phyloP scores from a whole-genome alignment of 2,329 filamentous ascomycete species.

The Beauveria sp. region DNA sequence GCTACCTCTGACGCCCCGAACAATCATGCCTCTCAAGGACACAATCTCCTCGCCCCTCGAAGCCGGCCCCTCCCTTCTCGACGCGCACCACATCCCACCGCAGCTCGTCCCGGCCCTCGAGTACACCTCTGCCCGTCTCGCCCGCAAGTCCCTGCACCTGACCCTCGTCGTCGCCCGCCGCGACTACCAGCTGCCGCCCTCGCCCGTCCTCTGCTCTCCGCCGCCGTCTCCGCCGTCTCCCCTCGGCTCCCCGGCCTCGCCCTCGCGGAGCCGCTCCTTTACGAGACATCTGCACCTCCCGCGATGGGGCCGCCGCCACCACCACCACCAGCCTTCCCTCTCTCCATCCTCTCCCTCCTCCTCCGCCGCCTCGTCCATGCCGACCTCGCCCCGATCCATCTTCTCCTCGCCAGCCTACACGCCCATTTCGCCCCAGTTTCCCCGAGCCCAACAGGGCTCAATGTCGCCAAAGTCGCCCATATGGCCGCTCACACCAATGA shows the following conservation, averaged over 20 bases:
- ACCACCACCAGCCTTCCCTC: background rate
- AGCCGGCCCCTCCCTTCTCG: slow-evolving; percentile 52
- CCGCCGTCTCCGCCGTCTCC: background rate
- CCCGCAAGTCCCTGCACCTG: slow-evolving; percentile 47
- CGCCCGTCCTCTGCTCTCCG: slow-evolving; percentile 15
- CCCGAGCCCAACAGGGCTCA: slow-evolving; percentile 23
- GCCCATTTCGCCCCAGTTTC: slow-evolving; percentile 22
- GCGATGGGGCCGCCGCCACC: background rate
- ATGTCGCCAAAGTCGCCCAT: slow-evolving; percentile 32
- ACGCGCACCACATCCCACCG: slow-evolving; percentile 49
- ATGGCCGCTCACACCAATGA: slow-evolving; percentile 35
- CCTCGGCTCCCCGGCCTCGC: slow-evolving; percentile 22
- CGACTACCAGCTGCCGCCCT: slow-evolving; percentile 47
- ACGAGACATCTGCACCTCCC: slow-evolving; percentile 19
- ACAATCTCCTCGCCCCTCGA: slow-evolving; percentile 57
- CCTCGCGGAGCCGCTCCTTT: slow-evolving; percentile 17
- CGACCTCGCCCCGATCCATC: slow-evolving; percentile 16
- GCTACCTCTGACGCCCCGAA: background rate
- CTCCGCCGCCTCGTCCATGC: slow-evolving; percentile 11
- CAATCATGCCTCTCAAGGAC: slow-evolving; percentile 41
- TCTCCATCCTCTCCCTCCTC: slow-evolving; percentile 7
- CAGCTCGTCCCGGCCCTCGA: slow-evolving; percentile 48
- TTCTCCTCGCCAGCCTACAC: slow-evolving; percentile 27
- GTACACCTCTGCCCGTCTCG: slow-evolving; percentile 48
- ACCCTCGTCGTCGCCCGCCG: slow-evolving; percentile 50